Conservation (phyloP, 495 filamentous ascomycete genomes). For the Hypoxylon fragiforme region DNA sequence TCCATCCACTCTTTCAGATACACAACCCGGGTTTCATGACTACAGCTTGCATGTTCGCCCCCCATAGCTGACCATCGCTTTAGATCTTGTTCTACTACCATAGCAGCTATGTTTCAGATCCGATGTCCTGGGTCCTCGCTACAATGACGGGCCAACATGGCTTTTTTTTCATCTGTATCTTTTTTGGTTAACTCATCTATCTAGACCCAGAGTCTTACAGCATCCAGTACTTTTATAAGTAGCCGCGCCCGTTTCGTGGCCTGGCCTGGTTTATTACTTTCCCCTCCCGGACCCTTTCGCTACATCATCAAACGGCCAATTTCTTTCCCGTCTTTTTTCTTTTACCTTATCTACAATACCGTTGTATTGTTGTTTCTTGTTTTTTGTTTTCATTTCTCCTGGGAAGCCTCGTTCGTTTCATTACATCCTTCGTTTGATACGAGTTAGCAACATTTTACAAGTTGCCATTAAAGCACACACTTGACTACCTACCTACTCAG, state of each 20-base stretch:
- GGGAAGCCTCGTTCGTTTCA: conserved; percentile 38
- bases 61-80: conserved; percentile 33
- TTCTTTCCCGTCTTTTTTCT: conserved; percentile 37
- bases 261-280: conserved; percentile 36
- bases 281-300: conserved; percentile 39
- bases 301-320: conserved; percentile 40
- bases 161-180: conserved; percentile 8
- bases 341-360: conserved; percentile 27
- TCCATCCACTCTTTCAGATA: conserved; percentile 51
- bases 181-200: no score
- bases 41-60: conserved; percentile 40
- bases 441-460: conserved; percentile 37
- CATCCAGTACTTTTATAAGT: conserved; percentile 38
- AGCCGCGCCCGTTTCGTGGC: conserved; percentile 40
- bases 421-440: conserved; percentile 53
- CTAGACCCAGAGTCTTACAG: conserved; percentile 11
- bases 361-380: conserved; percentile 34
- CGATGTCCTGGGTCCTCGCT: conserved; percentile 33
- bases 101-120: conserved; percentile 50
- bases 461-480: conserved; percentile 14
- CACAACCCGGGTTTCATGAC: conserved; percentile 53
- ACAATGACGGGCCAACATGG: conserved; percentile 30
- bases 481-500: conserved; percentile 15
- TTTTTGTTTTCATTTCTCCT: conserved; percentile 28
- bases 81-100: conserved; percentile 40